phyloP scores from a whole-genome alignment of 495 filamentous ascomycete species.

The Hypoxylon crocopeplum region DNA sequence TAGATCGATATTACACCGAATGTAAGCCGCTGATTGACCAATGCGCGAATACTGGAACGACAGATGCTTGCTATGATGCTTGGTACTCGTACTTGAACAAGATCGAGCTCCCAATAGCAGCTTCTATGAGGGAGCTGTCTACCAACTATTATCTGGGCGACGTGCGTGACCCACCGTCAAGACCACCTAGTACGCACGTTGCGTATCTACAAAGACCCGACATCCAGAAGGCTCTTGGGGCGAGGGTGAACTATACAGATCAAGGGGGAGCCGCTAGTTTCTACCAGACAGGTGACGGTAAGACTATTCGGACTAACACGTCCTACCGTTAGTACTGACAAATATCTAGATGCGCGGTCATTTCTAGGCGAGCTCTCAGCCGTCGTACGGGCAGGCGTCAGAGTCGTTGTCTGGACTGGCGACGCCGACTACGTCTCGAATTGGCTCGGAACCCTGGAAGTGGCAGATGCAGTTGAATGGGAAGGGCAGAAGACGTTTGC shows the following conservation, averaged over 20 bases:
- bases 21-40: conserved; percentile 51
- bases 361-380: conserved; percentile 55
- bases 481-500: conserved; percentile 48
- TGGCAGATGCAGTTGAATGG: conserved; percentile 54
- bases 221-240: conserved; percentile 60
- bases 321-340: neutral
- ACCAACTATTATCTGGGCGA: conserved; percentile 60
- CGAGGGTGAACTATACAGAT: conserved; percentile 56
- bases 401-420: conserved; percentile 61
- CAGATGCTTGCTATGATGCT: conserved; percentile 51
- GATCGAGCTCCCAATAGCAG: conserved; percentile 51
- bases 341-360: conserved; percentile 48
- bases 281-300: conserved; percentile 55
- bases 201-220: conserved; percentile 48
- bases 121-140: neutral
- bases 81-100: conserved; percentile 50
- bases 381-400: conserved; percentile 57
- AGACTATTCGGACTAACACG: neutral
- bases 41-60: conserved; percentile 45
- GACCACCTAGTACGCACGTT: conserved; percentile 57
- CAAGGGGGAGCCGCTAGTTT: conserved; percentile 52
- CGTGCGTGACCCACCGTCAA: conserved; percentile 50
- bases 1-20: conserved; percentile 46
- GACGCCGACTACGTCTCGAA: conserved; percentile 66
- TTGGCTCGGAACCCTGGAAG: conserved; percentile 54